Evolutionary conservation across 805 yeast species (phyloP).

Genomic region (Ascoidea asiatica): DNA sequence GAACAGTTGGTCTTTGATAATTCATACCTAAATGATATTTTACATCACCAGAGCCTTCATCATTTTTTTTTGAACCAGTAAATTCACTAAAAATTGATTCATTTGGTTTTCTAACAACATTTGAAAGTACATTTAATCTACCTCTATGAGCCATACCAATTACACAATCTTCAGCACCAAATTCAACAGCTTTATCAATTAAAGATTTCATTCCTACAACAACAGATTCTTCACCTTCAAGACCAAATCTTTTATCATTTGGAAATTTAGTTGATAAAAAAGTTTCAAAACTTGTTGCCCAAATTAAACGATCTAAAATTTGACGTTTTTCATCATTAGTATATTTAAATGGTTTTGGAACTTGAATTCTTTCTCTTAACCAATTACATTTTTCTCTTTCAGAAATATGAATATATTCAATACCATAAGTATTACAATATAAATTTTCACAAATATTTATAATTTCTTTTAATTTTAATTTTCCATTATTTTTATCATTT

Average conservation of each 20-base stretch:
- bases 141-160: constrained; percentile 99
- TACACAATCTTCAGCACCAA: constrained; percentile 90
- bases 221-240: constrained; percentile 96
- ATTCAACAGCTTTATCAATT: constrained; percentile 84
- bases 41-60: constrained; percentile 98
- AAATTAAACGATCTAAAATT: constrained; percentile 87
- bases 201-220: constrained; percentile 95
- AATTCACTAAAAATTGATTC: constrained; percentile 96
- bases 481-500: constrained; percentile 38
- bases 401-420: constrained; percentile 94
- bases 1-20: constrained; percentile 96
- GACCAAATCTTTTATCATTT: constrained; percentile 95
- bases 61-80: constrained; percentile 77
- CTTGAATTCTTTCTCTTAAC: constrained; percentile 94
- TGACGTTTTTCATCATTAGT: constrained; percentile 86
- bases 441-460: constrained; percentile 65
- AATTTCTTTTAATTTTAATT: constrained; percentile 68
- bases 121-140: constrained; percentile 92
- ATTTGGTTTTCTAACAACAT: constrained; percentile 97
- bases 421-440: constrained; percentile 83
- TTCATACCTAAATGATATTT: constrained; percentile 99
- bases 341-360: constrained; percentile 76
- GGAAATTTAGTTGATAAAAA: constrained; percentile 94
- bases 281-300: constrained; percentile 91
- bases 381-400: constrained; percentile 94